A percentile compares a stretch with the other conserved stretches of the same genome.
Conservation (phyloP, 352 stramenopile genomes). For the Globisporangium carolinianum region DNA sequence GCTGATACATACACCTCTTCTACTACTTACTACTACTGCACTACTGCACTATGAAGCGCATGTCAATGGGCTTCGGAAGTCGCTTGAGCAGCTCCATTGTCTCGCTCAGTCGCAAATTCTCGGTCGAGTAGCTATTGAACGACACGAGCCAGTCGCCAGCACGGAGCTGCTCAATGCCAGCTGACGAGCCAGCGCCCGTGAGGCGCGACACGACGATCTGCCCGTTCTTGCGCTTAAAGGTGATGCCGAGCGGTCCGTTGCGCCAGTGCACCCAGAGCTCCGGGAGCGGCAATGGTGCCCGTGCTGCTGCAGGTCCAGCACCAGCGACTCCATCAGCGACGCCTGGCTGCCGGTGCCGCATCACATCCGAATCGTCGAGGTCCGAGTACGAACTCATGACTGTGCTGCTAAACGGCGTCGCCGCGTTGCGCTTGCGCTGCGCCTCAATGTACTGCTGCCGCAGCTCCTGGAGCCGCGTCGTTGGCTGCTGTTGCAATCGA, state of each 20-base stretch:
- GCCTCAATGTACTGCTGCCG: conserved; percentile 66
- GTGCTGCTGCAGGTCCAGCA: neutral
- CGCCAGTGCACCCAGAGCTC: conserved; percentile 71
- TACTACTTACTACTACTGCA: neutral
- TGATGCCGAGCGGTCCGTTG: conserved; percentile 68
- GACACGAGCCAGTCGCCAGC: conserved; percentile 72
- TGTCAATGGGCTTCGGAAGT: conserved; percentile 64
- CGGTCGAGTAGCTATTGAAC: conserved; percentile 61
- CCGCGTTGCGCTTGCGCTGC: conserved; percentile 49
- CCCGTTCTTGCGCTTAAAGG: conserved; percentile 71
- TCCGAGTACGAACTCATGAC: conserved; percentile 61
- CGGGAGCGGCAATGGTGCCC: conserved; percentile 24
- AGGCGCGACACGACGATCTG: conserved; percentile 75
- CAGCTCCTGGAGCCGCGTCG: conserved; percentile 39
- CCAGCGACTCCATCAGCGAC: too few relatives aligned
- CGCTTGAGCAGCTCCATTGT: conserved; percentile 80
- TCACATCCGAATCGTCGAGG: conserved; percentile 60
- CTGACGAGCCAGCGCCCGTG: conserved; percentile 59
- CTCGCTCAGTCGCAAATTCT: conserved; percentile 52
- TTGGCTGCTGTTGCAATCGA: neutral
- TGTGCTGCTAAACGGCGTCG: conserved; percentile 19
- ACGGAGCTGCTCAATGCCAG: conserved; percentile 55
- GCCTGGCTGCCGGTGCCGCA: conserved; percentile 14
- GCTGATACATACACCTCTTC: neutral
- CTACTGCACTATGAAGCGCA: conserved; percentile 77